phyloP scores from a whole-genome alignment of 2,329 filamentous ascomycete species.

The Shiraia bambusicola region DNA sequence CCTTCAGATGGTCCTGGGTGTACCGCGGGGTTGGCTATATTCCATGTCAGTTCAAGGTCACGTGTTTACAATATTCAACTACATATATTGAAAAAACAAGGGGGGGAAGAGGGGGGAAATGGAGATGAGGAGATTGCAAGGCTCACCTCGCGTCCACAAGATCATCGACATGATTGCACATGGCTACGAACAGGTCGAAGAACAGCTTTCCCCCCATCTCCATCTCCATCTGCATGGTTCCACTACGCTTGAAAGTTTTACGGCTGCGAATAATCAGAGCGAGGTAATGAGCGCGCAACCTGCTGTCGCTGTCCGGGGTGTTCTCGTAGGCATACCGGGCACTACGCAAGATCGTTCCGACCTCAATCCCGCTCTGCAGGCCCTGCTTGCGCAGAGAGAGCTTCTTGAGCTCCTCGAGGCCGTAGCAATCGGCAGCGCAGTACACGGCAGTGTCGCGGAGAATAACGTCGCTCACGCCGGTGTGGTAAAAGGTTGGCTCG shows the following conservation, averaged over 20 bases:
- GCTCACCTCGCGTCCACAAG: slow-evolving; percentile 75
- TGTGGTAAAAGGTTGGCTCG: slow-evolving; percentile 77
- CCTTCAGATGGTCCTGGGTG: slow-evolving; percentile 30
- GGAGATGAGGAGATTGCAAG: slow-evolving; percentile 18
- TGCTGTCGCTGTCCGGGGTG: slow-evolving; percentile 89
- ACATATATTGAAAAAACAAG: no score
- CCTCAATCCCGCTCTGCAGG: slow-evolving; percentile 87
- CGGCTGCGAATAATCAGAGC: slow-evolving; percentile 96
- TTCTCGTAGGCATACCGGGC: slow-evolving; percentile 94
- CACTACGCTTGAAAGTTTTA: slow-evolving; percentile 96
- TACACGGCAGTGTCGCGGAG: slow-evolving; percentile 93
- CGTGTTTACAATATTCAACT: not conserved
- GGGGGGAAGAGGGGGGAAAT: not conserved
- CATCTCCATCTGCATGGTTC: slow-evolving; percentile 99
- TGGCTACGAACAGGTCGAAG: slow-evolving; percentile 96
- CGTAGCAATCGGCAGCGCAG: slow-evolving; percentile 87
- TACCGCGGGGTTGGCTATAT: slow-evolving; percentile 24
- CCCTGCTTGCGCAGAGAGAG: slow-evolving; percentile 93
- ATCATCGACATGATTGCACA: slow-evolving; percentile 98
- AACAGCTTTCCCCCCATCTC: slow-evolving; percentile 91
- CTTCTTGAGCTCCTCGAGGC: slow-evolving; percentile 87
- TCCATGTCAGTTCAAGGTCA: slow-evolving; percentile 18
- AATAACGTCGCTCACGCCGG: slow-evolving; percentile 71
- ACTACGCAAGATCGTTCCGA: slow-evolving; percentile 85
- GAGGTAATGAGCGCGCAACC: slow-evolving; percentile 93